These are phyloP conservation scores for Geotrichum candidum DNA, from an alignment of 1,139 yeast species.

Conservation along the genomic window DNA sequence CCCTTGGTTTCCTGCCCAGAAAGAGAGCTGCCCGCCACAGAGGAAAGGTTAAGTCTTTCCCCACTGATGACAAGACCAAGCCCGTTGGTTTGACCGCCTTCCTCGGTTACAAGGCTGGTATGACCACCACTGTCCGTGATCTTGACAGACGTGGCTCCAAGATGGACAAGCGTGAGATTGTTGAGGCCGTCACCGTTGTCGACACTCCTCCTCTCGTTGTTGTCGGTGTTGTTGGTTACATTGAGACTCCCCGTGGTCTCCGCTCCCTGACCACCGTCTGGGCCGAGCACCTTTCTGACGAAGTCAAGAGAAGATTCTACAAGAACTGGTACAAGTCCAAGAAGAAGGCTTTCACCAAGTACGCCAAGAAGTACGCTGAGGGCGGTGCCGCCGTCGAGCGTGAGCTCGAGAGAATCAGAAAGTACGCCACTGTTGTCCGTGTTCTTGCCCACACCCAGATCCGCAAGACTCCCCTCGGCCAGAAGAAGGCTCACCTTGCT, in stretches of 20 bases:
- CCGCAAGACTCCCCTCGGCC: slow-evolving; percentile 98
- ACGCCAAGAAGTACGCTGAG: slow-evolving; percentile 96
- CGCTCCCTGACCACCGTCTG: slow-evolving; percentile 99
- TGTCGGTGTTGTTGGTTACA: slow-evolving; percentile 99
- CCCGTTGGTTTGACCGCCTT: slow-evolving; percentile 99
- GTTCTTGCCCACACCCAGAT: slow-evolving; percentile 99
- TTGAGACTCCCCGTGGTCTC: slow-evolving; percentile 99
- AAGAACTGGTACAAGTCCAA: slow-evolving; percentile 99
- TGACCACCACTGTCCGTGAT: slow-evolving; percentile 99
- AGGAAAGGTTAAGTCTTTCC: slow-evolving; percentile 99
- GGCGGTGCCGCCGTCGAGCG: slow-evolving; percentile 85
- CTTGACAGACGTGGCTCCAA: slow-evolving; percentile 99
- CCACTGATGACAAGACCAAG: slow-evolving; percentile 96
- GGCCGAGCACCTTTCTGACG: slow-evolving; percentile 99
- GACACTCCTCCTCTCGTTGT: slow-evolving; percentile 99
- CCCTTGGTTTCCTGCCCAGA: slow-evolving; percentile 98
- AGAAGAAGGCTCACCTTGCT: slow-evolving; percentile 99
- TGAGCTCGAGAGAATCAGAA: slow-evolving; percentile 97
- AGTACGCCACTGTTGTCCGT: slow-evolving; percentile 98
- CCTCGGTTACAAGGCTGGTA: slow-evolving; percentile 99
- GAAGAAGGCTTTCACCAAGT: slow-evolving; percentile 99
- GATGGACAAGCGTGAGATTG: slow-evolving; percentile 99
- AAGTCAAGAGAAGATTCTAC: slow-evolving; percentile 99
- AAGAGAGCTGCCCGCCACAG: slow-evolving; percentile 98
- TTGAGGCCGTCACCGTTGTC: slow-evolving; percentile 98